Conservation (phyloP, 257 asterid species). For the Anisodus acutangulus region DNA sequence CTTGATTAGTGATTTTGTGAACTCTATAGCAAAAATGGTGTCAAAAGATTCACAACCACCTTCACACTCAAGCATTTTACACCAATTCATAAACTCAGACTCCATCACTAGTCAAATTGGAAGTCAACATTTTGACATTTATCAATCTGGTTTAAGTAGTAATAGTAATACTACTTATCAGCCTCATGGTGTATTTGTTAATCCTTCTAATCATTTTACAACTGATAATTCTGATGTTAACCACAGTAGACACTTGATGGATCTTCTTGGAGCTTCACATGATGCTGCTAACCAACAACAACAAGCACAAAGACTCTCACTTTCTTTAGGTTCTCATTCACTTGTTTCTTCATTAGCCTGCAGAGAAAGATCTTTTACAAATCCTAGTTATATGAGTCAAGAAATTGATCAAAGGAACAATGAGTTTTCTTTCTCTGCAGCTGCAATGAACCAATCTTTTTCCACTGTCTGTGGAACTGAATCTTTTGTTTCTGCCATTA, state of each 20-base stretch:
- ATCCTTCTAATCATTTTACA: constrained; percentile 42
- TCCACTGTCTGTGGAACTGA: constrained; percentile 48
- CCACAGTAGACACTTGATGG: constrained; percentile 61
- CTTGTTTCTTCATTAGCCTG: constrained; percentile 38
- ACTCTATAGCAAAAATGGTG: constrained; percentile 50
- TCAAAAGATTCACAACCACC: constrained; percentile 64
- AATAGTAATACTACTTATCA: constrained; percentile 36
- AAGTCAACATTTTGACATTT: constrained; percentile 51
- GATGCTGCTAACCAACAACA: constrained; percentile 35
- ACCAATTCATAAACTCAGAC: constrained; percentile 58
- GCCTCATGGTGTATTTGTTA: constrained; percentile 43
- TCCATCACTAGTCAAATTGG: constrained; percentile 51
- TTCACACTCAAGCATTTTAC: constrained; percentile 60
- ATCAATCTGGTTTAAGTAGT: constrained; percentile 39
- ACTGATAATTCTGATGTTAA: constrained; percentile 45
- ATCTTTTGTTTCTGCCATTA: constrained; percentile 42
- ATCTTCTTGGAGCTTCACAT: constrained; percentile 66
- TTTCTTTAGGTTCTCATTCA: constrained; percentile 60
- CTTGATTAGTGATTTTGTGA: neutral
- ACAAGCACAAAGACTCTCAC: constrained; percentile 68
- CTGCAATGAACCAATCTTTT: constrained; percentile 43
- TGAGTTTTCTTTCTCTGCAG: constrained; percentile 33
- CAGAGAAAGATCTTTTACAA: constrained; percentile 41
- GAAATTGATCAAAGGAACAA: constrained; percentile 1
- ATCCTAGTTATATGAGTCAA: constrained; percentile 23